Evolutionary conservation across 2,329 filamentous ascomycete genomes (phyloP), one percentile per base, ranked within the genome.

Genomic region (Colletotrichum euphorbiae): DNA sequence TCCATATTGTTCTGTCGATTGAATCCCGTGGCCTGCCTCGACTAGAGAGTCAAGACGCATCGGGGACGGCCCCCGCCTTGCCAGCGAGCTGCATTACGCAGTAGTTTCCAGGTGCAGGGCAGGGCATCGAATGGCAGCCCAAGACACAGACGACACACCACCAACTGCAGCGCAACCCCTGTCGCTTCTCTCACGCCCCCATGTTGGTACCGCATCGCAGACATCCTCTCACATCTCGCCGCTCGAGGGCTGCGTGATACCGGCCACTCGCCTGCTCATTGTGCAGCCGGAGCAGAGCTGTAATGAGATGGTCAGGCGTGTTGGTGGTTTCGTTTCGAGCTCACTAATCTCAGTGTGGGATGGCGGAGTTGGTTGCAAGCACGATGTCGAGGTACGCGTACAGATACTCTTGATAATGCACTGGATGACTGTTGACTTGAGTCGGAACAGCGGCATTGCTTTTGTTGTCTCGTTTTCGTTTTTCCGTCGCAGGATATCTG

Each of bases 91-190:
- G n/a, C n/a, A n/a, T 7, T 24, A 28, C 28, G 28, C 28, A 28
- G 13, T 38, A 38, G 36, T 38, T 15, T 38, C 36, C 36, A 17
- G n/a, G 48, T 46, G 48, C 54, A 65, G 65, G 61, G 61, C 54
- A 59, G 52, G 59, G 45, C 52, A 68, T 68, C 65, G 65, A 68
- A 68, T 68, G 61, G 65, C 38, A 68, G 65, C 61, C 60, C 65
- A 68, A 68, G 61, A 65, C 61, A 65, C 46, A 42, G 65, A 68
- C 65, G 61, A 68, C 65, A 68, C 65, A 65, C 55, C 45, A 52
- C 65, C 54, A 59, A 68, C 61, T 17, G 48, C 61, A 65, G 46
- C 54, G 33, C 31, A 36, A 65, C 48, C 65, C 65, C 54, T 68
- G 65, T 58, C 46, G 46, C 21, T 21, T 61, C 45, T 52, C 40